Percentiles rank a stretch among this genome's conserved stretches.
These are phyloP conservation scores for Ophiorrhiza pumila DNA, from an alignment of 257 asterid species.

Conservation along the genomic window DNA sequence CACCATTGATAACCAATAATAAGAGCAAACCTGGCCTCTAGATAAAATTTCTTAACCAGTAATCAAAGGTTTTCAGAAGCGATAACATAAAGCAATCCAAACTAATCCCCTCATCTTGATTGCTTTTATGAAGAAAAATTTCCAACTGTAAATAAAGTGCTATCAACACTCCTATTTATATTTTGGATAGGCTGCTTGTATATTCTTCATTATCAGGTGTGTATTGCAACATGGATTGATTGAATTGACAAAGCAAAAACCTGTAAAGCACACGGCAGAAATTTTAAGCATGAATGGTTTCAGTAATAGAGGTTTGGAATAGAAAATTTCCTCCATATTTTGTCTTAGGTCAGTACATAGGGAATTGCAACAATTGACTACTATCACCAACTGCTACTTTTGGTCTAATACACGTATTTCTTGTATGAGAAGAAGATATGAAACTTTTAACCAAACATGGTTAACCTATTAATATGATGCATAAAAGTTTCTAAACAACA, in stretches of 20 bases:
- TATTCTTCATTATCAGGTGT: not conserved
- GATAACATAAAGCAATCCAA: not conserved
- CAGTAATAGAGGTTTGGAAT: not conserved
- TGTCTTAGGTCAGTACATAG: not conserved
- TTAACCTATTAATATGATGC: not conserved
- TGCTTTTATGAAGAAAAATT: not conserved
- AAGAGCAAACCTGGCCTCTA: not conserved
- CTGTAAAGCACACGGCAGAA: not conserved
- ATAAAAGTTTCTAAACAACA: not conserved
- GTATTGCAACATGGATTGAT: not conserved
- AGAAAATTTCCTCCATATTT: not conserved
- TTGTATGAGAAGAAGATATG: not conserved
- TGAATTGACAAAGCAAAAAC: not conserved
- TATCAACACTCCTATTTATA: not conserved
- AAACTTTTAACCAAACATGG: not conserved
- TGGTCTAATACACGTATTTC: not conserved
- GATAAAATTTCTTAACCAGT: not conserved
- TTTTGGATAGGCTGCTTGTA: not conserved
- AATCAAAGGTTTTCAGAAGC: not conserved
- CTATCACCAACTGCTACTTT: not conserved
- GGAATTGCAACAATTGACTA: not conserved
- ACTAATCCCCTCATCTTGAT: not conserved
- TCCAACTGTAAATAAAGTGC: not conserved
- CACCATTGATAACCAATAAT: not conserved
- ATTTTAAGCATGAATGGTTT: not conserved